Conservation (phyloP, 352 stramenopile species). For the Phytophthora meadii region DNA sequence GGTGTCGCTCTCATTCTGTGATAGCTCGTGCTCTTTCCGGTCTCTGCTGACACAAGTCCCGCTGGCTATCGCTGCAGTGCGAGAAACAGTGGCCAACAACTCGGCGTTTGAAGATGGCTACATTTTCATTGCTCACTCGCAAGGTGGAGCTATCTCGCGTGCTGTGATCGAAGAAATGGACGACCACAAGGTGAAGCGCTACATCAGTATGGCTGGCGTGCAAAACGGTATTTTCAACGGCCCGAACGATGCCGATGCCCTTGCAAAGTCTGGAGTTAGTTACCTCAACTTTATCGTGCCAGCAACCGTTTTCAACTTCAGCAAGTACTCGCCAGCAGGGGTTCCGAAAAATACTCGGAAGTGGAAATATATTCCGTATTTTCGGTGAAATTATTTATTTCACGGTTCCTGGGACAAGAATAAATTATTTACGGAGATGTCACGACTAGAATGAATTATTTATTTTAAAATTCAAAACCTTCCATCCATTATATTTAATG, state of each 20-base stretch:
- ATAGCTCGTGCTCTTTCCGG: conserved; percentile 29
- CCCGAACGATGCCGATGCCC: conserved; percentile 27
- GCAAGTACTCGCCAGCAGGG: conserved; percentile 7
- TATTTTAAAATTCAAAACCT: too few relatives aligned
- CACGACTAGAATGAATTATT: too few relatives aligned
- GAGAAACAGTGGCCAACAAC: conserved; percentile 20
- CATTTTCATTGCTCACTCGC: conserved; percentile 37
- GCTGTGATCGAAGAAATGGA: conserved; percentile 58
- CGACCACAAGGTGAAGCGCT: conserved; percentile 47
- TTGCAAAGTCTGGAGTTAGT: neutral
- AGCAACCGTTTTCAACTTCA: conserved; percentile 16
- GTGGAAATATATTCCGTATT: too few relatives aligned
- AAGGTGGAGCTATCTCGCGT: conserved; percentile 45
- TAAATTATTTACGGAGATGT: too few relatives aligned
- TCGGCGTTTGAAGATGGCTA: conserved; percentile 20
- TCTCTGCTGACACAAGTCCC: conserved; percentile 35
- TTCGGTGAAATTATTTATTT: too few relatives aligned
- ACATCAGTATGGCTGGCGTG: conserved; percentile 45
- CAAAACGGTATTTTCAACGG: conserved; percentile 54
- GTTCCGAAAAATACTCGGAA: too few relatives aligned
- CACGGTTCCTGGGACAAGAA: too few relatives aligned
- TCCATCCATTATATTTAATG: too few relatives aligned
- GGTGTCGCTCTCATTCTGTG: conserved; percentile 41
- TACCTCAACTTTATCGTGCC: neutral
- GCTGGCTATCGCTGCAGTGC: conserved; percentile 42